These are phyloP conservation scores for Plantago rigida DNA, from an alignment of 305 asterid genomes.

Conservation along the genomic window DNA sequence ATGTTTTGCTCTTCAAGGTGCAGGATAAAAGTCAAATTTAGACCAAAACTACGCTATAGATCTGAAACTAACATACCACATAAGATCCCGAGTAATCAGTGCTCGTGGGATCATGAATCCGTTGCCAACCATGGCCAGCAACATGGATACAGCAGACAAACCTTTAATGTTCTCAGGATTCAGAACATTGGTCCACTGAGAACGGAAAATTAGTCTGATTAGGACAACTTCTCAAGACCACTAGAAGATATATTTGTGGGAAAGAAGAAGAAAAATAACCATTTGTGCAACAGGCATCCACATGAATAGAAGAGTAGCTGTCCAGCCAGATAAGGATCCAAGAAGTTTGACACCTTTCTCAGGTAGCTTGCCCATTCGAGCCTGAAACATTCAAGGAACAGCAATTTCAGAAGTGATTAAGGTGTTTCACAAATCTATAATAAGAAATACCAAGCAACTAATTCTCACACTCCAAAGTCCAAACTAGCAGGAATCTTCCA, in stretches of 20 bases:
- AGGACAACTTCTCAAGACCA: constrained; percentile 6
- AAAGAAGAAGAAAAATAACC: constrained; percentile 28
- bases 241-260: background rate
- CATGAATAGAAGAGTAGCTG: constrained; percentile 65
- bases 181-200: constrained; percentile 82
- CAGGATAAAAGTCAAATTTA: constrained; percentile 4
- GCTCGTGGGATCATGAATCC: constrained; percentile 97
- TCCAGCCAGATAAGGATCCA: constrained; percentile 52
- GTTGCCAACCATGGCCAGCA: constrained; percentile 88
- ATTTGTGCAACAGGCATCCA: constrained; percentile 65
- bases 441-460: background rate
- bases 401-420: background rate
- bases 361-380: constrained; percentile 48
- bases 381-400: constrained; percentile 32
- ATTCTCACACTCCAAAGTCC: background rate
- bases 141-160: constrained; percentile 78
- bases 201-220: constrained; percentile 20
- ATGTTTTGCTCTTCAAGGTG: background rate
- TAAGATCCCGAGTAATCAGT: constrained; percentile 73
- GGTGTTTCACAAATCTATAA: constrained; percentile 1
- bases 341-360: constrained; percentile 39
- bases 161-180: constrained; percentile 87
- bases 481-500: background rate
- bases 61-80: constrained; percentile 55
- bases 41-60: constrained; percentile 2